Conservation (phyloP, 2,329 filamentous ascomycete species). For the Geosmithia putterillii region DNA sequence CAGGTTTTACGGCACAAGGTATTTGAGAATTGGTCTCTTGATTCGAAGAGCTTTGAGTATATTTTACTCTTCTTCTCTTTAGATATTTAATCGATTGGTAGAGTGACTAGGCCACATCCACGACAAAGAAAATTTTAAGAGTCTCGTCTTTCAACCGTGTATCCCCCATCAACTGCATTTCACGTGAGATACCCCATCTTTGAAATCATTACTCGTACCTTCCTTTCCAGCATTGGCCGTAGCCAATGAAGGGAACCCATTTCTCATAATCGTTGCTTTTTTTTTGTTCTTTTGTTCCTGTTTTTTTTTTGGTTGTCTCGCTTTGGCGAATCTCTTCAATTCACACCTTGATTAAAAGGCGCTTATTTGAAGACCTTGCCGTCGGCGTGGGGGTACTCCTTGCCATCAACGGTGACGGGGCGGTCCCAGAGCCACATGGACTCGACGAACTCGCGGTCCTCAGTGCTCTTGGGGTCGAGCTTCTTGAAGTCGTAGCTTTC, state of each 20-base stretch:
- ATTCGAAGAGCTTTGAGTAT: neutral
- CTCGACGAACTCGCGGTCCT: conserved; percentile 78
- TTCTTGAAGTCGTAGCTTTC: conserved; percentile 96
- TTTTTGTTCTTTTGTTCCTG: conserved; percentile 2
- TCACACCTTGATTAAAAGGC: conserved; percentile 2
- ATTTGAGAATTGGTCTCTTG: neutral
- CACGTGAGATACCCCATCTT: conserved; percentile 4
- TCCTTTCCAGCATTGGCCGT: neutral
- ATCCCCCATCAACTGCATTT: conserved; percentile 2
- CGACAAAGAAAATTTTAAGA: conserved; percentile 3
- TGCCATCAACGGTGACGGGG: conserved; percentile 66
- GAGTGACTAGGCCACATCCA: conserved; percentile 1
- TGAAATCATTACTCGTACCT: conserved; percentile 6
- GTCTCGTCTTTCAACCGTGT: neutral
- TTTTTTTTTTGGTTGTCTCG: conserved; percentile 4
- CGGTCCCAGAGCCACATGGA: conserved; percentile 90
- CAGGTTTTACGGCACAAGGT: too few relatives aligned
- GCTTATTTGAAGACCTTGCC: conserved; percentile 99
- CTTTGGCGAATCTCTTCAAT: conserved; percentile 5
- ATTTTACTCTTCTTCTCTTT: neutral
- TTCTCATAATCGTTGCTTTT: conserved; percentile 4
- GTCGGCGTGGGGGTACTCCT: conserved; percentile 77
- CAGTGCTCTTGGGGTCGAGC: conserved; percentile 78
- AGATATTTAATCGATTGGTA: neutral
- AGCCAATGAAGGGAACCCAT: neutral